Percentiles rank a stretch among this genome's conserved stretches.
phyloP scores from a whole-genome alignment of 2,329 filamentous ascomycete species.

The Aspergillus sojae region DNA sequence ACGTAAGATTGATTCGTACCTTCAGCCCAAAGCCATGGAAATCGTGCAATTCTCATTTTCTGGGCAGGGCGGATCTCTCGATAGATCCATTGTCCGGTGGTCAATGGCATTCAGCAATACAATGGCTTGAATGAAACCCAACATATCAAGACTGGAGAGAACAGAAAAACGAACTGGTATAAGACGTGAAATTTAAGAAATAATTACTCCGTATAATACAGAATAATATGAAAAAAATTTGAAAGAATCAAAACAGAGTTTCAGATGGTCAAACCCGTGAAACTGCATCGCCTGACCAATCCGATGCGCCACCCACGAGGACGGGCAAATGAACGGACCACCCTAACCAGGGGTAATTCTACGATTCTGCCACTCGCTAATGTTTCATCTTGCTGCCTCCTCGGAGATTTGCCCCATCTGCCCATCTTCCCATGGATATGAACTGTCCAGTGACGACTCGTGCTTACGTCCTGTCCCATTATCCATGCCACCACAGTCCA shows the following conservation, averaged over 20 bases:
- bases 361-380: slow-evolving; percentile 18
- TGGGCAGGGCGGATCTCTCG: neutral
- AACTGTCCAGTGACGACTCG: neutral
- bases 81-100: neutral
- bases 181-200: neutral
- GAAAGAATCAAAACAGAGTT: neutral
- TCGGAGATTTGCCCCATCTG: slow-evolving; percentile 15
- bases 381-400: slow-evolving; percentile 21
- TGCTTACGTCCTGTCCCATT: neutral
- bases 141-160: neutral
- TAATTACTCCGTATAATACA: neutral
- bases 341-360: slow-evolving; percentile 9
- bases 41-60: neutral
- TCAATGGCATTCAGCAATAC: neutral
- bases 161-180: neutral
- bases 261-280: neutral
- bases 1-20: neutral
- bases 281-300: neutral
- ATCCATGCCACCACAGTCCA: neutral
- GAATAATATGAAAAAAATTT: neutral
- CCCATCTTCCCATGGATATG: neutral
- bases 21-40: neutral
- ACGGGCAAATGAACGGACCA: slow-evolving; percentile 6
- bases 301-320: neutral
- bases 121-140: neutral